Conservation (phyloP, 345 rosid species). For the Ceriops decandra region DNA sequence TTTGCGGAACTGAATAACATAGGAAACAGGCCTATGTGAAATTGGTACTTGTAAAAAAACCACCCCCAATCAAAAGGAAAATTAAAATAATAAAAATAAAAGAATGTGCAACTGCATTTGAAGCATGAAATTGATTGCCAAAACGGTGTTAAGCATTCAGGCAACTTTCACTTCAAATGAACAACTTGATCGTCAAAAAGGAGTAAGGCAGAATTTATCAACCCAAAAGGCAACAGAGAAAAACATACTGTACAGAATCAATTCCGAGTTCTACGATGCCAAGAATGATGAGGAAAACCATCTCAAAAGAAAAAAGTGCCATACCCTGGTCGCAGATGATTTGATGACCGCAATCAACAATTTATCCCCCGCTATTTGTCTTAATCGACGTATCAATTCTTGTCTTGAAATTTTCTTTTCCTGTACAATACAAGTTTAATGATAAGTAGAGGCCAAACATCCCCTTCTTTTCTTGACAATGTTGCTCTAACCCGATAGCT, state of each 20-base stretch:
- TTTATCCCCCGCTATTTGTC: slow-evolving; percentile 65
- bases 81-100: too few relatives aligned
- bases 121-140: too few relatives aligned
- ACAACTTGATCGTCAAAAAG: too few relatives aligned
- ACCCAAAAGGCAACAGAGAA: too few relatives aligned
- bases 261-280: neutral
- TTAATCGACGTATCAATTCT: slow-evolving; percentile 51
- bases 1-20: too few relatives aligned
- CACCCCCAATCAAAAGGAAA: too few relatives aligned
- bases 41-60: too few relatives aligned
- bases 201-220: too few relatives aligned
- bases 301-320: neutral
- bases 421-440: slow-evolving; percentile 34
- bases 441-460: neutral
- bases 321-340: slow-evolving; percentile 50
- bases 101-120: too few relatives aligned
- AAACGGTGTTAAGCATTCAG: too few relatives aligned
- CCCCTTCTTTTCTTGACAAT: neutral
- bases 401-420: slow-evolving; percentile 56
- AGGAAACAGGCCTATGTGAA: too few relatives aligned
- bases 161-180: too few relatives aligned
- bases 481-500: neutral
- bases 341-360: slow-evolving; percentile 64
- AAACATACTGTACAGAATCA: neutral
- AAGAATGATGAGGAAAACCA: neutral